phyloP scores from a whole-genome alignment of 306 rosid genomes.

The Medicago lupulina region DNA sequence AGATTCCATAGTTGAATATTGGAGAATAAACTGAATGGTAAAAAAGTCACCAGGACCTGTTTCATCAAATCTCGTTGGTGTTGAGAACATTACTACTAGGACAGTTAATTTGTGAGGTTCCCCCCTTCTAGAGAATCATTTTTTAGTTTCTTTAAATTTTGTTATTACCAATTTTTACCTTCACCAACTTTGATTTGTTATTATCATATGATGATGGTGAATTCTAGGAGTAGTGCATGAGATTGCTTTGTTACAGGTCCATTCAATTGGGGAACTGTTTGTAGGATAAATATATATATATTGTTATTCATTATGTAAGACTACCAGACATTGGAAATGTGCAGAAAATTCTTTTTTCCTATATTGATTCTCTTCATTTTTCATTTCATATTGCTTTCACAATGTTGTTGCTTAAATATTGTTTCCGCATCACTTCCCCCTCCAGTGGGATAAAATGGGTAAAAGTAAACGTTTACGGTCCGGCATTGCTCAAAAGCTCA shows the following conservation, averaged over 20 bases:
- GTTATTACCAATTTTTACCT: conserved; percentile 65
- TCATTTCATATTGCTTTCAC: conserved; percentile 3
- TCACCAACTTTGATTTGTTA: conserved; percentile 55
- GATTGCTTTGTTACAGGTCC: conserved; percentile 70
- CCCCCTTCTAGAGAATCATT: conserved; percentile 60
- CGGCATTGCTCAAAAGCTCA: too few relatives aligned
- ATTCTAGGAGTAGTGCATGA: conserved; percentile 80
- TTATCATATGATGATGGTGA: conserved; percentile 52
- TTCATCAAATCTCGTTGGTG: conserved; percentile 64
- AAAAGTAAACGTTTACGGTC: background rate
- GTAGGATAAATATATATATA: conserved; percentile 68
- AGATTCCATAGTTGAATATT: conserved; percentile 59
- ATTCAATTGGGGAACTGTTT: conserved; percentile 71
- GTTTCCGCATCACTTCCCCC: background rate
- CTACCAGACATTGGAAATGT: conserved; percentile 79
- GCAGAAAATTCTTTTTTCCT: conserved; percentile 80
- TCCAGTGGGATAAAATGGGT: background rate
- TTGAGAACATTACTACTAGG: conserved; percentile 61
- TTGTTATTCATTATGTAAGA: conserved; percentile 80
- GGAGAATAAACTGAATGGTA: conserved; percentile 66
- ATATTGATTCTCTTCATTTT: conserved; percentile 27
- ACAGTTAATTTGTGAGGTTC: conserved; percentile 62
- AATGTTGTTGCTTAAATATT: background rate
- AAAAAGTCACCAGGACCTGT: conserved; percentile 43
- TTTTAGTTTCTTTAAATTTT: conserved; percentile 63